Conservation (phyloP, 176 grass and related monocot genomes). For the Eremochloa ophiuroides region DNA sequence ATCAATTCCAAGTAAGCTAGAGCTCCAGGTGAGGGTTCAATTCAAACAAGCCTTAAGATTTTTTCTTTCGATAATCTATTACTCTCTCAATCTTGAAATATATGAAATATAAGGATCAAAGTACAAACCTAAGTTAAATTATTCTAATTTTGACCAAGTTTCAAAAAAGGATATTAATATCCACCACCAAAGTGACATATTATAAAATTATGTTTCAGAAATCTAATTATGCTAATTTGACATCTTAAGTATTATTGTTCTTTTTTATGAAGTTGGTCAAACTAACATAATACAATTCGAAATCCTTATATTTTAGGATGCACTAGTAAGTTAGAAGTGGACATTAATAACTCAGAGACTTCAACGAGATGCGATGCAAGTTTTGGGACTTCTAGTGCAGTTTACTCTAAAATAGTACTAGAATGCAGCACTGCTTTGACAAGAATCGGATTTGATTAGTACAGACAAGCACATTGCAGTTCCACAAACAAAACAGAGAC, state of each 20-base stretch:
- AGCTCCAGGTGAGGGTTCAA: no score
- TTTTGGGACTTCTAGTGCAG: not conserved
- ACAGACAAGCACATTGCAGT: not conserved
- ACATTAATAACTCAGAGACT: not conserved
- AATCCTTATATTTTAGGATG: not conserved
- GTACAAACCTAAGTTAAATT: not conserved
- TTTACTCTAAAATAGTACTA: not conserved
- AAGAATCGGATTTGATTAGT: not conserved
- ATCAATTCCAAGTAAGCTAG: no score
- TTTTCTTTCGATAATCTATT: not conserved
- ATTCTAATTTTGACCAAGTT: not conserved
- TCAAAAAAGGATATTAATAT: not conserved
- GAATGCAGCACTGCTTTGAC: not conserved
- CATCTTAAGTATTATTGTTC: not conserved
- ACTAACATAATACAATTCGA: not conserved
- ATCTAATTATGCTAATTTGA: not conserved
- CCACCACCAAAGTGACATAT: not conserved
- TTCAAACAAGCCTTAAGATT: no score
- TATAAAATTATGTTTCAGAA: not conserved
- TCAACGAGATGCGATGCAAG: not conserved
- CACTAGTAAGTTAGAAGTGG: not conserved
- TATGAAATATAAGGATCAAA: not conserved
- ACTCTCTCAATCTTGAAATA: not conserved
- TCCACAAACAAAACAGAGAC: conserved; percentile 2
- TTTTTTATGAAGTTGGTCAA: not conserved